These are phyloP conservation scores for Holtermanniella nyarrowii DNA, from an alignment of 768 basidiomycete species.

Conservation along the genomic window DNA sequence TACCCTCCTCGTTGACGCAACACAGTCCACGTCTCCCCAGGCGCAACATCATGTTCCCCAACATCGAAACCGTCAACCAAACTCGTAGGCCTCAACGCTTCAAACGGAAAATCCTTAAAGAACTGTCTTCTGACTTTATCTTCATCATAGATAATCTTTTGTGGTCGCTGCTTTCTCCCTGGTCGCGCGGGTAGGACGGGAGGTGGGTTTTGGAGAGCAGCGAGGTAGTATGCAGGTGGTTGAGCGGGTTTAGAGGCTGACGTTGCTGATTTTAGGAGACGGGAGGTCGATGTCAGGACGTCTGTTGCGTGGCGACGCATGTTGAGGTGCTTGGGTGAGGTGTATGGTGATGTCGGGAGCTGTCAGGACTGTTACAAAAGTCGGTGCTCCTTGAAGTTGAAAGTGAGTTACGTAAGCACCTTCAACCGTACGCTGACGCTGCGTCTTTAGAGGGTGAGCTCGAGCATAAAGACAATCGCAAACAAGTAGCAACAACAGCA, in stretches of 20 bases:
- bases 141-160: slow-evolving; percentile 64
- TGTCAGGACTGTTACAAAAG: not conserved
- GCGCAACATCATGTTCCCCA: slow-evolving; percentile 19
- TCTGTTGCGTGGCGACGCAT: slow-evolving; percentile 57
- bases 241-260: slow-evolving; percentile 45
- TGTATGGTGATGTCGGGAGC: not conserved
- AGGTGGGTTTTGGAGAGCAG: slow-evolving; percentile 80
- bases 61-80: slow-evolving; percentile 55
- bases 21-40: slow-evolving; percentile 61
- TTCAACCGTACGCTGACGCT: not conserved
- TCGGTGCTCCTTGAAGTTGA: no score
- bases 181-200: slow-evolving; percentile 65
- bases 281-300: slow-evolving; percentile 76
- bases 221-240: slow-evolving; percentile 72
- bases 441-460: no score
- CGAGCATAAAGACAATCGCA: no score
- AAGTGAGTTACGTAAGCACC: not conserved
- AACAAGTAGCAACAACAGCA: no score
- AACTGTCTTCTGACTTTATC: slow-evolving; percentile 81
- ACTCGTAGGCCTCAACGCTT: slow-evolving; percentile 70
- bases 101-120: slow-evolving; percentile 92
- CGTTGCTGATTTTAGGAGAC: slow-evolving; percentile 56
- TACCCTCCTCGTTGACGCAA: slow-evolving; percentile 70
- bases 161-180: slow-evolving; percentile 51
- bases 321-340: not conserved